Evolutionary conservation across 306 rosid species (phyloP), one percentile per base, ranked within the genome.

Genomic region (Adenanthera pavonina): DNA sequence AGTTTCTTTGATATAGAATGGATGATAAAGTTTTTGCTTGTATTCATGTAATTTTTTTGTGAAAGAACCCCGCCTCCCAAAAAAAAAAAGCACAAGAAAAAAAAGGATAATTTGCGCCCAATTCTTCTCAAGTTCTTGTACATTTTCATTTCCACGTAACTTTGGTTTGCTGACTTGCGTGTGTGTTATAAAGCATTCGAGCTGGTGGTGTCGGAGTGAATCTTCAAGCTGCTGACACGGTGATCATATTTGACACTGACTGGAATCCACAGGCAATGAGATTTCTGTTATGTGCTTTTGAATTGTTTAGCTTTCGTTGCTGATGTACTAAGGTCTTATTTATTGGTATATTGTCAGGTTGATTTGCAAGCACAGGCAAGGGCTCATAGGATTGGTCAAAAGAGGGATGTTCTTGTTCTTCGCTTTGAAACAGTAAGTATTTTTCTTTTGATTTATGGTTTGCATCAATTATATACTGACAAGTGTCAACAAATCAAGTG

Each of bases 201-300:
- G 99, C 99, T 80, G 99, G 99, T 87, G 99, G 98, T 62, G 99
- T 96, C 84, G 99, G 99, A 80, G 99, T 96, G 83, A 96, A 96
- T 91, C 99, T 96, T 89, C 99, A 96, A 89, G 99, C 99, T 80
- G 99, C 99, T 54, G 99, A 96, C 81, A 96, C 99, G 1, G 99
- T 96, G 68, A 96, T 96, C 80, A 89, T 96, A 80, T 96, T 96
- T 8, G 99, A 96, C 90, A 96, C 99, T 4, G 99, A 96, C 89
- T 96, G 99, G 99, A 96, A 96, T 84, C 99, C 99, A 80, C 99
- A 96, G 97, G 99, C 78, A 92, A 87, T 78, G 47, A 33, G 62
- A 61, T 71, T 79, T 47, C 65, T 38, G 52, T 77, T 76, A 20
- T 59, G 6, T 77, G 65, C 76, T 76, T 76, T 79, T 70, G 47